Base-by-base conservation (phyloP, 345 rosid genomes). In the Eutrema heterophyllum region DNA sequence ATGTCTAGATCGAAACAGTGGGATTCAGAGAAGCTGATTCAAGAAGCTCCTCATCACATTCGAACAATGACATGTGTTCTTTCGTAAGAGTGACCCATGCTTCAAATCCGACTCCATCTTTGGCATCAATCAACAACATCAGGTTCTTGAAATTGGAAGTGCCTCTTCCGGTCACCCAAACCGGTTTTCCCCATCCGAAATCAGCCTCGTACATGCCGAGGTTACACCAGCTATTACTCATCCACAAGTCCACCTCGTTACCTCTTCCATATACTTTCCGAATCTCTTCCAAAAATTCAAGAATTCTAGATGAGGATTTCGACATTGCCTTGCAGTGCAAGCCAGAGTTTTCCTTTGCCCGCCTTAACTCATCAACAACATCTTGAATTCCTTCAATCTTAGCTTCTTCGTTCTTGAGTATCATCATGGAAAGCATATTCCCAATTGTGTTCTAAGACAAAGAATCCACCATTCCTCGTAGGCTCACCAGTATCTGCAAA, bases 151-250 rank as follows among this genome's bases (percentile, higher is more conserved):
- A 73, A 59, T 0, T 9, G 29, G 78, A 58, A 76, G 71, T 26
- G 53, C 72, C 50, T 64, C 61, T 73, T 38, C 70, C 77, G 4
- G 81, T 78, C 27, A 79, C 79, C 83, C 78, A 65, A 53, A 41
- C 72, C 14, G 90, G 88, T 32, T 67, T 79, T 41, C 87, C 88
- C 89, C 91, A 88, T 1, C 91, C 86, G 10, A 83, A 88, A 67
- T 88, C 86, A 3, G 70, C 78, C 39, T 71, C 85, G 5, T 85
- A 85, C 41, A 74, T 11, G 1, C 85, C 82, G 4, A 83, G 81
- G n/a, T 71, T 72, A 38, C 83, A 78, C 72, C 80, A 77, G 38
- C 86, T 86, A 15, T 74, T 75, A 64, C 86, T 82, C 14, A 64
- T 66, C 53, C 71, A 77, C 4, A 59, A 8, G 9, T 76, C 79